phyloP scores from a whole-genome alignment of 78 protist genomes.

The Polysphondylium violaceum region DNA sequence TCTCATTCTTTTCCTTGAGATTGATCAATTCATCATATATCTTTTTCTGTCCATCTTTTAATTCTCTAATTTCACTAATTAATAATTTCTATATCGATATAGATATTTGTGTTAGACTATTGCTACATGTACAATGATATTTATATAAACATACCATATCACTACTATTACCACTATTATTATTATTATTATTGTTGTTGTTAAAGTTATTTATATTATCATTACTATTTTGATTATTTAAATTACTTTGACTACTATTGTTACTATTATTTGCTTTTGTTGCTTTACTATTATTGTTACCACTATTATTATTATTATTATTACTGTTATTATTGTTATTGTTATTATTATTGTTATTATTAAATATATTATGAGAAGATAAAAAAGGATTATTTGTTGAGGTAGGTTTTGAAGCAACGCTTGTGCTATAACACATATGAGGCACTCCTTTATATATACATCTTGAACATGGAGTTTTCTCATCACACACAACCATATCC shows the following conservation, averaged over 20 bases:
- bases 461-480: constrained; percentile 38
- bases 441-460: constrained; percentile 43
- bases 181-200: background rate
- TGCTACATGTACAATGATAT: background rate
- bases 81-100: constrained; percentile 16
- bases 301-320: background rate
- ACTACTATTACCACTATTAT: background rate
- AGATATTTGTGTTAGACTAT: background rate
- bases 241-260: background rate
- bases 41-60: constrained; percentile 78
- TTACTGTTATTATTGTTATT: background rate
- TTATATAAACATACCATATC: background rate
- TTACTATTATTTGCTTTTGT: background rate
- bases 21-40: constrained; percentile 45
- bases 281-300: background rate
- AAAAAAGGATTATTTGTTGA: background rate
- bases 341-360: background rate
- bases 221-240: background rate
- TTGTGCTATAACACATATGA: constrained; percentile 51
- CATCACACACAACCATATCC: constrained; percentile 52
- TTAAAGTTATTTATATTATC: constrained; percentile 21
- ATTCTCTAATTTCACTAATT: constrained; percentile 56
- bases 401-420: background rate
- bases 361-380: background rate
- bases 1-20: constrained; percentile 39